Base-by-base conservation (phyloP, 495 filamentous ascomycete species). In the Umbilicaria muhlenbergii region DNA sequence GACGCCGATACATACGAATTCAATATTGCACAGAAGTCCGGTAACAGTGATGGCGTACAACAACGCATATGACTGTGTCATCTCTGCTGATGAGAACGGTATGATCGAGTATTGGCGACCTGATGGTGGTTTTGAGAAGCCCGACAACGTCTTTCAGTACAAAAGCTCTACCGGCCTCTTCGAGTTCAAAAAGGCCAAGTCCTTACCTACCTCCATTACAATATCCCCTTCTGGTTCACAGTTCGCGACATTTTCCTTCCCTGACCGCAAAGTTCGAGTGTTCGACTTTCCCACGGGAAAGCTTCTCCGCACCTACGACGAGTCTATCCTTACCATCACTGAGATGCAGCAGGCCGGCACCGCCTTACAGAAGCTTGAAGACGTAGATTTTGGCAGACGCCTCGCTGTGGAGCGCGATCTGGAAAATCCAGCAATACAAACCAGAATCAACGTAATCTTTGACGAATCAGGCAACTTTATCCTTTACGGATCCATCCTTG, bases 81-180 rank as follows among this genome's bases (percentile, higher is more conserved):
- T 95, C 6, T 95, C 89, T 5, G 80, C 75, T 1, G 92, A 96
- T 51, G 81, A 93, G 49, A 73, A 75, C 32, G 89, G 91, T 11
- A 95, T 96, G 92, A 55, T 99, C 13, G 91, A 99, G 58, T 99
- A 99, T 58, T 99, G 91, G 91, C 67, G 71, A 39, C 86, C 91
- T 2, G 75, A 74, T 45, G 74, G 73, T 8, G 74, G 66, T 13
- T 95, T 86, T 50, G 86, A 91, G 54, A 95, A 95, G 54, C 91
- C 91, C 0, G 79, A 86, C 49, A 84, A 78, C 43, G 87, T 99
- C 14, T 99, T 92, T 55, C 70, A 82, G 38, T 81, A 81, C 54
- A 99, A 99, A 58, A 91, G 84, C 55, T 79, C 78, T 3, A 99
- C 91, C 11, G 86, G 82, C 43, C 70, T 99, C 2, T 96, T 99